Base-by-base conservation (phyloP, 495 filamentous ascomycete species). In the Penicillium roqueforti region DNA sequence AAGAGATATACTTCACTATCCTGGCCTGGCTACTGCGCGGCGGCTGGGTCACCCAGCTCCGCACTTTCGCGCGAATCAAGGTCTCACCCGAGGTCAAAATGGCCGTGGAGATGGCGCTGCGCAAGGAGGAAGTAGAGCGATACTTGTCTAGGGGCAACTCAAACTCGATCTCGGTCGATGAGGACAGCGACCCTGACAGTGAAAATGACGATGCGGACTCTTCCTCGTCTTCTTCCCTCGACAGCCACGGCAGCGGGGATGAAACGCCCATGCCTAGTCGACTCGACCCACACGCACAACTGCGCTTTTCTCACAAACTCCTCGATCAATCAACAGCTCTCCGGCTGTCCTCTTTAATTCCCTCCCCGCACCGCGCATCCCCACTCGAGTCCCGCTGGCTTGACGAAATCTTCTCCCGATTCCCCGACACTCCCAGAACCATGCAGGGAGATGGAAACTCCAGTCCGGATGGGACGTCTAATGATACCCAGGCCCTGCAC, bases 21-120 rank as follows among this genome's bases (percentile, higher is more conserved):
- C 75, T 98, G 6, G 91, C 88, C 11, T 98, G 92, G 90, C 76
- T 97, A 18, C 80, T 97, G 65, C 86, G 91, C 47, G 87, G 88
- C 50, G 90, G 91, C 23, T 96, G 92, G 87, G 92, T 95, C 0
- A 93, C 87, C 1, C 91, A 95, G 67, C 78, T 98, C 1, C 84
- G 92, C 50, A 88, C 88, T 13, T 97, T 92, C 62, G 89, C 87
- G 3, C 91, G 92, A 75, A 82, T 97, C 51, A 81, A 77, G 29
- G 76, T 81, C 8, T 68, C 77, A 0, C 67, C 74, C 0, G 68
- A 76, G 29, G 74, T 83, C 58, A 81, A 80, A 53, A 49, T 75
- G 37, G 68, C 69, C 1, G 79, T 80, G 20, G 75, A 77, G 46
- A 60, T 46, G 41, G 72, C 71, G 25, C 51, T 76, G 13, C 69